Evolutionary conservation across 345 rosid genomes (phyloP).

Genomic region (Hibiscus syriacus): DNA sequence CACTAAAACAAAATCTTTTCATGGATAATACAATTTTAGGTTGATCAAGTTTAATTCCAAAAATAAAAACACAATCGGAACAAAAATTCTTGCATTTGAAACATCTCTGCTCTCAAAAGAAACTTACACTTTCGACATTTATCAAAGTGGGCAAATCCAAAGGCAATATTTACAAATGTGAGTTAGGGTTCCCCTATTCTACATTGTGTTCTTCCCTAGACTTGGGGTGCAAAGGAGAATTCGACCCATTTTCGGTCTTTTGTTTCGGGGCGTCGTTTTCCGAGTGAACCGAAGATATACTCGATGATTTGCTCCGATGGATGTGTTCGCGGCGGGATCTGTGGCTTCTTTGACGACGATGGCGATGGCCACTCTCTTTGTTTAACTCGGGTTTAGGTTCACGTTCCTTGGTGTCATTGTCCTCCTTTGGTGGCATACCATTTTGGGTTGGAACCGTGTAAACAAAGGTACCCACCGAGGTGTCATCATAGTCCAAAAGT

Average conservation of each 20-base stretch:
- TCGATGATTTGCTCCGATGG: slow-evolving; percentile 21
- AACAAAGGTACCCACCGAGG: slow-evolving; percentile 51
- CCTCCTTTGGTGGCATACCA: slow-evolving; percentile 14
- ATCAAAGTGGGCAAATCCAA: background rate
- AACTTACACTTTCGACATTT: background rate
- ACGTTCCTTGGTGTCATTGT: slow-evolving; percentile 18
- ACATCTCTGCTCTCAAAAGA: too few species aligned
- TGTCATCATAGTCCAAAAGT: slow-evolving; percentile 49
- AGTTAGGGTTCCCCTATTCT: background rate
- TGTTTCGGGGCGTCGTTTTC: slow-evolving; percentile 14
- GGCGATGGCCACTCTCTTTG: slow-evolving; percentile 30
- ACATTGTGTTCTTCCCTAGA: background rate
- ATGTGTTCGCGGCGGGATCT: slow-evolving; percentile 8
- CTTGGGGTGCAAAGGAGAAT: slow-evolving; percentile 30
- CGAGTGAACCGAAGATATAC: slow-evolving; percentile 17
- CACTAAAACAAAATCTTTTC: too few species aligned
- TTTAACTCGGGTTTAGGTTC: slow-evolving; percentile 24
- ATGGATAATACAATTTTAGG: too few species aligned
- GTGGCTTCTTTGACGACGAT: background rate
- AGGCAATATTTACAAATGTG: background rate
- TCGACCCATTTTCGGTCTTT: slow-evolving; percentile 20
- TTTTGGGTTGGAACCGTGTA: too few species aligned
- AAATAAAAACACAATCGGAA: too few species aligned
- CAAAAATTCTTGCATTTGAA: slow-evolving; percentile 7
- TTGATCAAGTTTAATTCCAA: too few species aligned